Evolutionary conservation across 345 rosid genomes (phyloP).

Genomic region (Crucihimalaya himalaica): DNA sequence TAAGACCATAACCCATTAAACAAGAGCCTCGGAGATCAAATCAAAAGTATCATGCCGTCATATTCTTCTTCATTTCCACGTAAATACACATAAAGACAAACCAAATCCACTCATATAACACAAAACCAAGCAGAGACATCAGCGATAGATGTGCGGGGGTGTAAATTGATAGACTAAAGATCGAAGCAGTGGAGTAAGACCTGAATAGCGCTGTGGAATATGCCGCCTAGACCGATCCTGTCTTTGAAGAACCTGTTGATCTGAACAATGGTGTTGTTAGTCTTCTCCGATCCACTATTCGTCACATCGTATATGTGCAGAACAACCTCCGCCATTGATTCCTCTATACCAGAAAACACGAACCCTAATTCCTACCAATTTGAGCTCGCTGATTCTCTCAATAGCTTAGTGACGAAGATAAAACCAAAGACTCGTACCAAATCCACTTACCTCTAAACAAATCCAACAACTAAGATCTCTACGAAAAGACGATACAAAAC

Average conservation of each 20-base stretch:
- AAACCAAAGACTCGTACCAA: conserved; percentile 14
- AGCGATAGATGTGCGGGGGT: not conserved
- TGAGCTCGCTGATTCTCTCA: conserved; percentile 19
- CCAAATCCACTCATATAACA: not conserved
- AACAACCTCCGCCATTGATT: conserved; percentile 69
- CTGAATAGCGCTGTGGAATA: conserved; percentile 94
- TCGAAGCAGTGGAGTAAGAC: conserved; percentile 43
- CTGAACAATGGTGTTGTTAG: conserved; percentile 84
- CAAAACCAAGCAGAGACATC: not conserved
- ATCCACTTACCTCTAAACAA: not conserved
- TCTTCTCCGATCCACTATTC: conserved; percentile 95
- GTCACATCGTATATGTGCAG: conserved; percentile 95
- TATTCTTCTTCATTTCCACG: not conserved
- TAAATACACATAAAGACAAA: not conserved
- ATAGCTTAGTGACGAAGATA: not conserved
- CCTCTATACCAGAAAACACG: conserved; percentile 25
- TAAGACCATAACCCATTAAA: not conserved
- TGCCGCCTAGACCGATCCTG: conserved; percentile 86
- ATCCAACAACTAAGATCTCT: conserved; percentile 8
- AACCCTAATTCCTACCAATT: conserved; percentile 35
- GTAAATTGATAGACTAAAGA: not conserved
- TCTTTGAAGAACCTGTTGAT: conserved; percentile 97
- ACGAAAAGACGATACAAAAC: not conserved
- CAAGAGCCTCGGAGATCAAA: not conserved
- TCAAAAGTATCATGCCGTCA: not conserved